Percentiles rank a stretch among this genome's conserved stretches.
Evolutionary conservation across 345 rosid genomes (phyloP).

Genomic region (Gynandropsis gynandra): DNA sequence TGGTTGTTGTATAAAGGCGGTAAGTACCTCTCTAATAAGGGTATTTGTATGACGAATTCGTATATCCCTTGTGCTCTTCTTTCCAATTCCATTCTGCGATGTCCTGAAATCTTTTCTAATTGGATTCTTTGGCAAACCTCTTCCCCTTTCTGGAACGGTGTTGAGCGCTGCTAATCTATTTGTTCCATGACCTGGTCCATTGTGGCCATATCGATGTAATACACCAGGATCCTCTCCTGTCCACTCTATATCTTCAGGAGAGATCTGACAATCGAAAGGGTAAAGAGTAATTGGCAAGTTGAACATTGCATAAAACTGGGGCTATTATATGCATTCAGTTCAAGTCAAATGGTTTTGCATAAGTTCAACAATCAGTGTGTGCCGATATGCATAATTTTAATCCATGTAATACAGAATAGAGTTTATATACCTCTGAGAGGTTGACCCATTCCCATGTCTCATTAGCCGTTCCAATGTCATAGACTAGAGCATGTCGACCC

Average conservation of each 20-base stretch:
- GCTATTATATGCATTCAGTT: not conserved
- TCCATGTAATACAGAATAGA: no score
- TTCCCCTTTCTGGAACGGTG: constrained; percentile 51
- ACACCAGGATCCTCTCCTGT: constrained; percentile 51
- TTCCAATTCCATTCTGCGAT: constrained; percentile 70
- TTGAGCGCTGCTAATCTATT: constrained; percentile 46
- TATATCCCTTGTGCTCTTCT: constrained; percentile 54
- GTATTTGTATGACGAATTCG: constrained; percentile 67
- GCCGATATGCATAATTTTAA: no score
- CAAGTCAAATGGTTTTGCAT: not conserved
- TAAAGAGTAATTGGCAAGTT: no score
- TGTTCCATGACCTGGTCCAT: no score
- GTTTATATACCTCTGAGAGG: constrained; percentile 73
- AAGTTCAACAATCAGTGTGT: not conserved
- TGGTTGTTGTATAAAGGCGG: no score
- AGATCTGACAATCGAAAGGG: constrained; percentile 61
- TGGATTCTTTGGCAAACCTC: constrained; percentile 42
- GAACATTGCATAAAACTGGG: no score
- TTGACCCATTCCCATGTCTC: constrained; percentile 98
- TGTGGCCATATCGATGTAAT: constrained; percentile 45
- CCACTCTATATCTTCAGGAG: constrained; percentile 84
- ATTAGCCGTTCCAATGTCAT: constrained; percentile 56
- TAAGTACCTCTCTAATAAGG: constrained; percentile 60
- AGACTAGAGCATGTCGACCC: constrained; percentile 86
- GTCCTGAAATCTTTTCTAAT: constrained; percentile 63